Evolutionary conservation across 1,284 basidiomycete species (phyloP).

Genomic region (Mycosarcoma maydis): DNA sequence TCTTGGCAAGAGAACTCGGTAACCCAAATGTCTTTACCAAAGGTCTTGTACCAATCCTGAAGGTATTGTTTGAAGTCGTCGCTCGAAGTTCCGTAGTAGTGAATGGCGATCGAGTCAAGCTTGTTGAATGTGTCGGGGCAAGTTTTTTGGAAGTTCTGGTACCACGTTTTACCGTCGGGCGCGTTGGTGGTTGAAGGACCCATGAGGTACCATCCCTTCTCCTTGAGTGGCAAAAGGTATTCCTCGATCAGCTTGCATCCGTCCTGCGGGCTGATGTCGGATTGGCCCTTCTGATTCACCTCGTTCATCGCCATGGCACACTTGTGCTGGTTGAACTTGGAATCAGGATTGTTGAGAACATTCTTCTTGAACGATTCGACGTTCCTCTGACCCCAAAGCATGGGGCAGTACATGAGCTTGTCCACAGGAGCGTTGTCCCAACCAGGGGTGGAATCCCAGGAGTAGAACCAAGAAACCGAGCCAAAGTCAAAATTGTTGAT

Average conservation of each 20-base stretch:
- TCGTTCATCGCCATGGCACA: conserved; percentile 63
- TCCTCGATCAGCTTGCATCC: conserved; percentile 55
- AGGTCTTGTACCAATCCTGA: conserved; percentile 42
- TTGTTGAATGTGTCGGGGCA: conserved; percentile 51
- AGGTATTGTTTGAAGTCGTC: conserved; percentile 55
- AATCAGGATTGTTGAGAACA: conserved; percentile 46
- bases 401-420: conserved; percentile 59
- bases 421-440: conserved; percentile 48
- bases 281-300: conserved; percentile 56
- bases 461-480: conserved; percentile 58
- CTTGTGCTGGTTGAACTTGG: conserved; percentile 51
- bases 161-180: conserved; percentile 51
- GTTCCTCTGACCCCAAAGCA: conserved; percentile 60
- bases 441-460: conserved; percentile 50
- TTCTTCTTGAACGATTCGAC: conserved; percentile 43
- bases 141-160: conserved; percentile 42
- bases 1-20: conserved; percentile 60
- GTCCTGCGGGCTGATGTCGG: conserved; percentile 45
- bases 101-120: conserved; percentile 58
- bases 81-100: conserved; percentile 56
- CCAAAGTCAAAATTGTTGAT: conserved; percentile 48
- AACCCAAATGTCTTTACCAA: conserved; percentile 58
- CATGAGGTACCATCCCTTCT: conserved; percentile 58
- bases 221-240: conserved; percentile 53
- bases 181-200: conserved; percentile 57